Evolutionary conservation across 1,284 basidiomycete species (phyloP).

Genomic region (Moesziomyces sp.): DNA sequence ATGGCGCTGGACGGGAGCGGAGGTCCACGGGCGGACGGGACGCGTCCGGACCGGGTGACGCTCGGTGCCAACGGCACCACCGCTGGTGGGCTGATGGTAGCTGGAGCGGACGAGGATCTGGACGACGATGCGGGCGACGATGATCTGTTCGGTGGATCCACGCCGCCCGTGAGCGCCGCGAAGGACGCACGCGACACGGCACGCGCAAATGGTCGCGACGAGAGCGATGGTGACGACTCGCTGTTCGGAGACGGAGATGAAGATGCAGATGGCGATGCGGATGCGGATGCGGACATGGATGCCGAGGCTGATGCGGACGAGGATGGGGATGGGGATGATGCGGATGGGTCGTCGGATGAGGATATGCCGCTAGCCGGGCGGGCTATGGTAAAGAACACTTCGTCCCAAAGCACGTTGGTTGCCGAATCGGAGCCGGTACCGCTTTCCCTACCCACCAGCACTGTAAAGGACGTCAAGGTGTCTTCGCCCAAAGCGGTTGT

Average conservation of each 20-base stretch:
- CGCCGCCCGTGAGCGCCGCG: conserved; percentile 20
- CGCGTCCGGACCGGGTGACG: conserved; percentile 6
- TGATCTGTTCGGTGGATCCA: conserved; percentile 47
- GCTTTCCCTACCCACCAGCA: no score
- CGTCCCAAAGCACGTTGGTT: conserved; percentile 14
- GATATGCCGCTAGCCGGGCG: conserved; percentile 47
- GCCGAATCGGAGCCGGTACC: conserved; percentile 1
- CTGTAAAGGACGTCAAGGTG: no score
- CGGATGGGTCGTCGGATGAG: conserved; percentile 58
- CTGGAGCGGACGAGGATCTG: conserved; percentile 31
- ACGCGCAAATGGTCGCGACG: not conserved
- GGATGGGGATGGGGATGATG: conserved; percentile 65
- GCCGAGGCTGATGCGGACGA: conserved; percentile 40
- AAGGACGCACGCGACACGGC: conserved; percentile 1
- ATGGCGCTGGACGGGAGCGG: conserved; percentile 37
- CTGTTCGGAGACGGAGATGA: conserved; percentile 48
- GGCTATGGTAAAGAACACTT: conserved; percentile 28
- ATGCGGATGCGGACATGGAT: conserved; percentile 41
- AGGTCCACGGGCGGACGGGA: conserved; percentile 25
- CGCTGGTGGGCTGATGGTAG: conserved; percentile 32
- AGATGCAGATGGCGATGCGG: conserved; percentile 31
- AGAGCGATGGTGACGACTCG: conserved; percentile 47
- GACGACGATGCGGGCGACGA: conserved; percentile 31
- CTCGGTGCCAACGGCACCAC: conserved; percentile 14
- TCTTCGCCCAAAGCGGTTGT: not conserved